Base-by-base conservation (phyloP, 2,329 filamentous ascomycete genomes). In the Diaporthe citri region DNA sequence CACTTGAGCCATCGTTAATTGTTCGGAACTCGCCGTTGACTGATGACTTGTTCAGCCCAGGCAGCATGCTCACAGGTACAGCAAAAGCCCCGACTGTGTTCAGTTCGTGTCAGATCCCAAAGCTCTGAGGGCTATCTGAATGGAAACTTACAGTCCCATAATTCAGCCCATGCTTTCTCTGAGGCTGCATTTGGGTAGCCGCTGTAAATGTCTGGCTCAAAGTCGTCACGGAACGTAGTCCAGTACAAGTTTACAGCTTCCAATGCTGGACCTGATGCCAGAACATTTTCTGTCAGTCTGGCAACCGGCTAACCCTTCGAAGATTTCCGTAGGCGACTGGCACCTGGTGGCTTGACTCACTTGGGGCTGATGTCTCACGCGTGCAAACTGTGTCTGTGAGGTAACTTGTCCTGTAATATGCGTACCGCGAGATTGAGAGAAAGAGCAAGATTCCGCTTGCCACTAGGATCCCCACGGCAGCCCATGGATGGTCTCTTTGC, bases 41-140 rank as follows among this genome's bases (percentile, higher is more conserved):
- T 28, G 51, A 55, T 15, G 51, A 55, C 51, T 55, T 55, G 51
- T 55, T 55, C n/a, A 55, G 51, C 51, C 51, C 51, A 55, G 51
- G 51, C 51, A 55, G 25, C 51, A 55, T 55, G 51, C 51, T 55
- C 51, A 55, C 25, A 15, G 51, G 51, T 25, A 55, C 51, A 28
- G 51, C n/a, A 7, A 55, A 55, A 12, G 51, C 51, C 12, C 51
- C 51, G 12, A 55, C 51, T 55, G n/a, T 55, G 28, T 12, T 31
- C 31, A 31, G 31, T 31, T 52, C 13, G n/a, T 56, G n/a, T 60
- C 25, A 60, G 57, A 6, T 22, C 57, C 10, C 1, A 8, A 13
- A 55, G 25, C 9, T 55, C 9, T 52, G 0, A 52, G 1, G 48
- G 48, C 22, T 25, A 15, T 34, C 31, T 62, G 5, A 22, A 22